phyloP scores from a whole-genome alignment of 139 green algal species.

The Spirogloea muscicola region DNA sequence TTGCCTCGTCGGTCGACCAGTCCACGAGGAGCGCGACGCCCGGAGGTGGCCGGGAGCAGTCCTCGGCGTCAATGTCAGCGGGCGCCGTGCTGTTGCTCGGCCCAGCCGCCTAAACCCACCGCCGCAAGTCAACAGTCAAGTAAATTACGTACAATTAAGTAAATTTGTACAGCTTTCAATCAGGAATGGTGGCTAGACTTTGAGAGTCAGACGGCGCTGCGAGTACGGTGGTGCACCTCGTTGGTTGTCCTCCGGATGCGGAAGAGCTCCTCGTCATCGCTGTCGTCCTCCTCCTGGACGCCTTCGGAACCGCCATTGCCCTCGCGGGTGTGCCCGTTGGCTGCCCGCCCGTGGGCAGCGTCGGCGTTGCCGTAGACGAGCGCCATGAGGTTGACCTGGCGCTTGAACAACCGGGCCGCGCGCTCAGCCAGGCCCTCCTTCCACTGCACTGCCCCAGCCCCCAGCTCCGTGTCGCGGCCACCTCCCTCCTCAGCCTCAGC shows the following conservation, averaged over 20 bases:
- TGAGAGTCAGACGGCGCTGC: neutral
- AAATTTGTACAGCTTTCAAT: neutral
- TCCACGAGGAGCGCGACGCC: constrained; percentile 27
- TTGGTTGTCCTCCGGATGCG: neutral
- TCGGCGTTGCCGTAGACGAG: constrained; percentile 54
- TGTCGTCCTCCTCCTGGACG: constrained; percentile 35
- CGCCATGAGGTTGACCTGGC: constrained; percentile 49
- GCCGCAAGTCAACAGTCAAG: neutral
- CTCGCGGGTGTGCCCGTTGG: neutral
- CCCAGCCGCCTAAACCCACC: neutral
- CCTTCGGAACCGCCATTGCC: constrained; percentile 21
- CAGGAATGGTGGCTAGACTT: neutral
- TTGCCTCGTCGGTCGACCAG: constrained; percentile 9
- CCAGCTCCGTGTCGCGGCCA: no score
- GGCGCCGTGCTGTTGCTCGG: neutral
- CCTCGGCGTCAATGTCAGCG: constrained; percentile 50
- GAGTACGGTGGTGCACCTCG: neutral
- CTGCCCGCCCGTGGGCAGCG: neutral
- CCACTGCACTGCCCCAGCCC: constrained; percentile 47
- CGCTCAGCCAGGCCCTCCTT: constrained; percentile 57
- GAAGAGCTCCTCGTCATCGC: constrained; percentile 51
- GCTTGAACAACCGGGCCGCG: constrained; percentile 51
- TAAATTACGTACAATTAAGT: neutral
- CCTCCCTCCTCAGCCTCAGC: no score
- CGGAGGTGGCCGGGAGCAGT: constrained; percentile 46